Conservation (phyloP, 805 yeast species). For the Kluyveromyces wickerhamii region DNA sequence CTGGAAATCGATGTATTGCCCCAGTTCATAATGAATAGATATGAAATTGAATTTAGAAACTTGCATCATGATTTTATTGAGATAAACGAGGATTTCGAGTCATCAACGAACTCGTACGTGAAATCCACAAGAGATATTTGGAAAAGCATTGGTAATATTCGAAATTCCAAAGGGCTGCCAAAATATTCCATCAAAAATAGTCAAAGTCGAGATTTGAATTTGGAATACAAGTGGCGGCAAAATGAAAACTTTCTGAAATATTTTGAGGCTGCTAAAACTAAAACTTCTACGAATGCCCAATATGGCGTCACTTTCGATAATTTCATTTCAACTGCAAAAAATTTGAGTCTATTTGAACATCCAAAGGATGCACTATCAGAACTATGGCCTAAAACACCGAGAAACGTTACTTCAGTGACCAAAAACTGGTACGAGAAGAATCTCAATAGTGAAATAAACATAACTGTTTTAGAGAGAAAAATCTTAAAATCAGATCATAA, state of each 20-base stretch:
- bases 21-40: slow-evolving; percentile 51
- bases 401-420: slow-evolving; percentile 5
- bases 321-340: slow-evolving; percentile 18
- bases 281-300: slow-evolving; percentile 1
- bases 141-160: slow-evolving; percentile 47
- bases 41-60: slow-evolving; percentile 35
- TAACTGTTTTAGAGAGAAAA: too few species aligned
- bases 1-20: slow-evolving; percentile 68
- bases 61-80: slow-evolving; percentile 46
- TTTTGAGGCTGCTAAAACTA: slow-evolving; percentile 25
- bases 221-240: slow-evolving; percentile 35
- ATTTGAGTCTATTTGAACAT: slow-evolving; percentile 23
- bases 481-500: too few species aligned
- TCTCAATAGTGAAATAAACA: too few species aligned
- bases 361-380: slow-evolving; percentile 28
- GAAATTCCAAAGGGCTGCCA: slow-evolving; percentile 34
- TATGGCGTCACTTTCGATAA: slow-evolving; percentile 8
- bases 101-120: slow-evolving; percentile 22
- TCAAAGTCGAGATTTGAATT: slow-evolving; percentile 1
- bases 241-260: slow-evolving; percentile 30
- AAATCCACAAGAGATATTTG: slow-evolving; percentile 49
- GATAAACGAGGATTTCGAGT: slow-evolving; percentile 12
- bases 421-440: too few species aligned
- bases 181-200: slow-evolving; percentile 20
- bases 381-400: slow-evolving; percentile 25